phyloP scores from a whole-genome alignment of 768 basidiomycete genomes.

The Kwoniella newhampshirensis region DNA sequence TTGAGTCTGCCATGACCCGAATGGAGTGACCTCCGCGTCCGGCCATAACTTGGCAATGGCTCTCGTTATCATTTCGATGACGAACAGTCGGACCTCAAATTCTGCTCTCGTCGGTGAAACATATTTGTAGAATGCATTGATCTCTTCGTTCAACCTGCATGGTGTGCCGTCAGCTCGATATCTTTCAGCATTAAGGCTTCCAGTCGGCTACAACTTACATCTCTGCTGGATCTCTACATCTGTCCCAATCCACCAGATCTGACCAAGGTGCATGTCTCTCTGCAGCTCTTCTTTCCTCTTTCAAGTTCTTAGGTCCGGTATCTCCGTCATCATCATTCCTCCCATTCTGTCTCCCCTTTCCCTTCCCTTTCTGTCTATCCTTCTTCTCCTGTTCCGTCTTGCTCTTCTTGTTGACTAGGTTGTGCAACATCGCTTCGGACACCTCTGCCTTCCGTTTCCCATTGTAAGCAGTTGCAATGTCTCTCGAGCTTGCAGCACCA shows the following conservation, averaged over 20 bases:
- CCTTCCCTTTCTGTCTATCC: conserved; percentile 26
- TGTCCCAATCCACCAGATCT: conserved; percentile 66
- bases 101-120: conserved; percentile 83
- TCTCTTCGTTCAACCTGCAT: conserved; percentile 73
- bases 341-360: conserved; percentile 40
- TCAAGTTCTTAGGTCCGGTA: conserved; percentile 60
- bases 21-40: conserved; percentile 78
- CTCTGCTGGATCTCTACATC: conserved; percentile 75
- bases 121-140: conserved; percentile 78
- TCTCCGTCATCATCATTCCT: conserved; percentile 60
- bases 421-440: background rate
- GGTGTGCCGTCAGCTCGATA: background rate
- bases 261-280: conserved; percentile 64
- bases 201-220: conserved; percentile 60
- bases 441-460: conserved; percentile 4
- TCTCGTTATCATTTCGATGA: conserved; percentile 68
- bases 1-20: conserved; percentile 91
- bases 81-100: conserved; percentile 75
- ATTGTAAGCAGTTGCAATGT: background rate
- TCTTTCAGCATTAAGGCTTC: background rate
- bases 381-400: conserved; percentile 23
- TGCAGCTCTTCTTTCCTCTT: conserved; percentile 58
- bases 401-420: conserved; percentile 9
- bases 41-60: conserved; percentile 68
- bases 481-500: background rate